These are phyloP conservation scores for Cladophialophora immunda DNA, from an alignment of 2,329 filamentous ascomycete genomes.

Conservation along the genomic window DNA sequence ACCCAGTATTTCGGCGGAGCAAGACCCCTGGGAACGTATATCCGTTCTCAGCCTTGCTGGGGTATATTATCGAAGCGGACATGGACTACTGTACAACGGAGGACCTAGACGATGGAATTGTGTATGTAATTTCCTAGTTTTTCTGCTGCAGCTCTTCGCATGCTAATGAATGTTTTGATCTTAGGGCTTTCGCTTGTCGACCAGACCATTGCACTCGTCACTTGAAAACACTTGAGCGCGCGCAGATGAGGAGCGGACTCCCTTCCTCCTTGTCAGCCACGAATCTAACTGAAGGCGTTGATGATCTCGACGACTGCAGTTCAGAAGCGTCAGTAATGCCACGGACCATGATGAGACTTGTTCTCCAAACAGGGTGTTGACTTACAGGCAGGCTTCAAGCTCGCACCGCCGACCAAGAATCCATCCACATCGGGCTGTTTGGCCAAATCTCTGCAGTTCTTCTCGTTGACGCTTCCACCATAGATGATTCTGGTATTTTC, in stretches of 20 bases:
- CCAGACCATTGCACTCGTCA: not conserved
- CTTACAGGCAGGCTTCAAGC: constrained; percentile 94
- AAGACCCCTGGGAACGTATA: not conserved
- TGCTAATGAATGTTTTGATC: not conserved
- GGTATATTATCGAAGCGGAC: not conserved
- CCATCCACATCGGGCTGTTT: constrained; percentile 96
- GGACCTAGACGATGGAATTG: not conserved
- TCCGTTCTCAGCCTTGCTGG: not conserved
- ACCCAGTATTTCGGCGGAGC: not conserved
- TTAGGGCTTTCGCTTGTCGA: not conserved
- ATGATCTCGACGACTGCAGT: constrained; percentile 71
- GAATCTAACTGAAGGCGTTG: constrained; percentile 65
- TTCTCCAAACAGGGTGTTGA: constrained; percentile 16
- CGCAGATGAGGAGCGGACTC: not conserved
- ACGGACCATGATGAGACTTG: not conserved
- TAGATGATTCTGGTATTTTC: constrained; percentile 95
- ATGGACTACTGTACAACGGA: not conserved
- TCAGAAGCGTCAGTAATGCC: constrained; percentile 25
- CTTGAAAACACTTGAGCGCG: not conserved
- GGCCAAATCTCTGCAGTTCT: constrained; percentile 94
- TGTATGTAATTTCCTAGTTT: not conserved
- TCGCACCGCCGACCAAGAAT: constrained; percentile 95
- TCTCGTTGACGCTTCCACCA: constrained; percentile 94
- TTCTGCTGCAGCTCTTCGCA: not conserved
- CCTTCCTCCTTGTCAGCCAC: not conserved